Evolutionary conservation across 2,329 filamentous ascomycete genomes (phyloP).

Genomic region (Ciborinia camelliae): DNA sequence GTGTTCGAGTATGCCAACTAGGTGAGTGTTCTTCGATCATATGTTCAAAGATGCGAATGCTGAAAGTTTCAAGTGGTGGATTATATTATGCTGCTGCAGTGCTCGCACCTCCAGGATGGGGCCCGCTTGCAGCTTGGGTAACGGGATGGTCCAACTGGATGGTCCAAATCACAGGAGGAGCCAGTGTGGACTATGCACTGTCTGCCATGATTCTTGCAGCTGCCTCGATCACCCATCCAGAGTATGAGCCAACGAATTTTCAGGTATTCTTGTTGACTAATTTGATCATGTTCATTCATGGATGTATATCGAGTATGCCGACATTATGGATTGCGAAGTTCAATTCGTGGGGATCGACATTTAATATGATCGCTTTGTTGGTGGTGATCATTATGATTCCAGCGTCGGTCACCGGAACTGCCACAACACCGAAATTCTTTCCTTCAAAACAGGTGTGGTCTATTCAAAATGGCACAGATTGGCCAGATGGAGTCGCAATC

Average conservation of each 20-base stretch:
- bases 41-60: neutral
- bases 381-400: slow-evolving; percentile 68
- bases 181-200: slow-evolving; percentile 63
- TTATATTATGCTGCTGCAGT: slow-evolving; percentile 73
- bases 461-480: slow-evolving; percentile 65
- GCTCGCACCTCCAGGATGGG: slow-evolving; percentile 62
- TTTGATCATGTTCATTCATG: slow-evolving; percentile 66
- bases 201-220: slow-evolving; percentile 70
- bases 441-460: slow-evolving; percentile 60
- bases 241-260: slow-evolving; percentile 61
- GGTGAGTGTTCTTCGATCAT: slow-evolving; percentile 35
- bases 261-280: slow-evolving; percentile 67
- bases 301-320: slow-evolving; percentile 64
- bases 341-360: slow-evolving; percentile 66
- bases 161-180: slow-evolving; percentile 62
- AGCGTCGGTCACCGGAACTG: slow-evolving; percentile 44
- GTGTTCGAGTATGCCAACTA: slow-evolving; percentile 70
- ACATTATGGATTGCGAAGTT: slow-evolving; percentile 67
- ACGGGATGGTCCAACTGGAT: slow-evolving; percentile 71
- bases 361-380: slow-evolving; percentile 67
- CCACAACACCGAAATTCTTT: slow-evolving; percentile 55
- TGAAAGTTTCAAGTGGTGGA: slow-evolving; percentile 49
- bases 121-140: slow-evolving; percentile 64
- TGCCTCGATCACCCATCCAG: slow-evolving; percentile 63
- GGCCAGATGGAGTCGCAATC: slow-evolving; percentile 62